Evolutionary conservation across 2,329 filamentous ascomycete species (phyloP).

Genomic region (Plenodomus biglobosus): DNA sequence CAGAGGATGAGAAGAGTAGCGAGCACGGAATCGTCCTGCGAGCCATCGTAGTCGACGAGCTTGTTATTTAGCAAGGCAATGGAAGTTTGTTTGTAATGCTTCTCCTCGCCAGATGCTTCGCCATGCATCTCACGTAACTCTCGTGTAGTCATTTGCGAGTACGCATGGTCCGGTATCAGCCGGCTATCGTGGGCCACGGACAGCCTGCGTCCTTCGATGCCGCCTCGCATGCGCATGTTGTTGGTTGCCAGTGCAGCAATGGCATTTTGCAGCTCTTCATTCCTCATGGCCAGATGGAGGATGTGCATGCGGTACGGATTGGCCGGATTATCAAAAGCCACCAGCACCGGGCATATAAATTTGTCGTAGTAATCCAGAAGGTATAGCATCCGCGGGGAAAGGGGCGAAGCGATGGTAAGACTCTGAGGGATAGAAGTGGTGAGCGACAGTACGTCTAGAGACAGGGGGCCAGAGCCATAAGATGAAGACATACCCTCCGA

Average conservation of each 20-base stretch:
- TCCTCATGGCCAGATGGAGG: conserved; percentile 73
- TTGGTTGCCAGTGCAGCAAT: conserved; percentile 87
- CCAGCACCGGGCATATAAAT: conserved; percentile 87
- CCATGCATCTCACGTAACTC: conserved; percentile 46
- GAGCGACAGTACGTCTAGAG: conserved; percentile 44
- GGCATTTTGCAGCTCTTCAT: conserved; percentile 84
- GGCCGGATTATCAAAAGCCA: conserved; percentile 78
- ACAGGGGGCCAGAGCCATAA: conserved; percentile 43
- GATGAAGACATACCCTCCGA: conserved; percentile 45
- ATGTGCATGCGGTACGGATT: conserved; percentile 88
- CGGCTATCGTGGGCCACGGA: conserved; percentile 35
- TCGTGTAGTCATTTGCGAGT: conserved; percentile 40
- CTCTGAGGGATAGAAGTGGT: conserved; percentile 47
- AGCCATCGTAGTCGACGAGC: conserved; percentile 72
- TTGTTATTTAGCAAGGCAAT: conserved; percentile 83
- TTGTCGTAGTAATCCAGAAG: conserved; percentile 94
- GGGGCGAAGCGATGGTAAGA: conserved; percentile 56
- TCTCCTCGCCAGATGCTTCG: conserved; percentile 72
- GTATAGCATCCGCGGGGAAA: conserved; percentile 78
- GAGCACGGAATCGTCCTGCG: conserved; percentile 81
- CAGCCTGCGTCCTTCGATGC: conserved; percentile 53
- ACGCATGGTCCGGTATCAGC: conserved; percentile 42
- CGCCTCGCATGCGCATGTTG: conserved; percentile 83
- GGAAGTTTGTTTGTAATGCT: conserved; percentile 80
- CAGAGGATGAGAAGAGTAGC: conserved; percentile 86